Conservation (phyloP, 306 rosid species). For the Castanospermum australe region DNA sequence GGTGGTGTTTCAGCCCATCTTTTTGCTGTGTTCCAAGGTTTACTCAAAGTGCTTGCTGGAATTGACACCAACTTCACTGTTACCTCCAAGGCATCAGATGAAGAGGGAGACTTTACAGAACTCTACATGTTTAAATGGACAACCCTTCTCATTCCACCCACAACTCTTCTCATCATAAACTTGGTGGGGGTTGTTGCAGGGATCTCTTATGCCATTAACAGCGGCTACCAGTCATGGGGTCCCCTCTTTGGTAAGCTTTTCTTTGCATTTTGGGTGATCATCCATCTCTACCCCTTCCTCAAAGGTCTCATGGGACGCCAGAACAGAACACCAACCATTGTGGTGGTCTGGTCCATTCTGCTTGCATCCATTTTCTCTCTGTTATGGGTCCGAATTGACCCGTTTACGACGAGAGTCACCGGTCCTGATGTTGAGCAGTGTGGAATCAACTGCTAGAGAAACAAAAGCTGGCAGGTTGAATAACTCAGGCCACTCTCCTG, state of each 20-base stretch:
- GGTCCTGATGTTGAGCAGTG: constrained; percentile 78
- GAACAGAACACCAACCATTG: constrained; percentile 86
- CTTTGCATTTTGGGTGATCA: constrained; percentile 93
- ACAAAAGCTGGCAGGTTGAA: constrained; percentile 16
- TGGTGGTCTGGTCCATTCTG: constrained; percentile 81
- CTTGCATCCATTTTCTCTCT: constrained; percentile 90
- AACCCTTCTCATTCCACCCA: constrained; percentile 89
- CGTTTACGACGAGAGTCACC: constrained; percentile 69
- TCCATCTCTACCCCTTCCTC: constrained; percentile 91
- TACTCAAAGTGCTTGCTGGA: constrained; percentile 91
- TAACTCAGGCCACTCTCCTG: constrained; percentile 10
- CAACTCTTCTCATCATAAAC: constrained; percentile 86
- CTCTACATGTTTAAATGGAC: constrained; percentile 95
- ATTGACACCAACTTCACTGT: constrained; percentile 94
- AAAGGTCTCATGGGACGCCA: constrained; percentile 96
- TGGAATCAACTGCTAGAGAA: constrained; percentile 86
- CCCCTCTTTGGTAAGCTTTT: constrained; percentile 93
- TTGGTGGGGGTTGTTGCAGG: constrained; percentile 92
- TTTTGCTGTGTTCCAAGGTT: constrained; percentile 85
- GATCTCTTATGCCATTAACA: constrained; percentile 78
- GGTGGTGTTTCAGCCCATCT: constrained; percentile 96
- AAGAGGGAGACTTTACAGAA: constrained; percentile 80
- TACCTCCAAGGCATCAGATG: constrained; percentile 90
- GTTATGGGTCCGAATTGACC: constrained; percentile 81
- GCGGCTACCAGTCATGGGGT: constrained; percentile 96